Base-by-base conservation (phyloP, 768 basidiomycete genomes). In the Lentinula guzmanii region DNA sequence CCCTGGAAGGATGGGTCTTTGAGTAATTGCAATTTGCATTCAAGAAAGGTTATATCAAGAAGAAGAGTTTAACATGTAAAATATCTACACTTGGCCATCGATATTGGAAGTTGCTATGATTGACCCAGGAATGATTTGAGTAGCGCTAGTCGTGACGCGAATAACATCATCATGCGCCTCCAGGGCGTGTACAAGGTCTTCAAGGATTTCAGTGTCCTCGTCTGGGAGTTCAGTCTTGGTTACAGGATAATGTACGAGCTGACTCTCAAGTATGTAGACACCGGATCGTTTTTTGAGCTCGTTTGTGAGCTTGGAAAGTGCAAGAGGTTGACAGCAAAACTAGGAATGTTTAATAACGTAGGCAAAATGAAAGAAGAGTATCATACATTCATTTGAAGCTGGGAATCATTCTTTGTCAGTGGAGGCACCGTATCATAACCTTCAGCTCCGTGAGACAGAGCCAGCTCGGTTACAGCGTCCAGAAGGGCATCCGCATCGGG, bases 1-100 rank as follows among this genome's bases (percentile, higher is more conserved):
- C 82, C 65, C 74, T 84, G 70, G 84, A 84, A 69, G 68, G 77
- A 64, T 90, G 91, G 90, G 79, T 95, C 74, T 92, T 87, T 73
- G 93, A 95, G 83, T 88, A 82, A 78, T 59, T 28, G 41, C 28
- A 41, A 13, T 11, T 58, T 18, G 24, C 43, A 35, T 51, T 37
- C 18, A 18, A 8, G 13, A n/a, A 41, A 18, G 37, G 5, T 13
- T 8, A 39, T 39, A 56, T 43, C 13, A 13, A 48, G 31, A 39
- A 37, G n/a, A 58, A 43, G 50, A 24, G 5, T 10, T 35, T 5
- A 58, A 4, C 13, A 31, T 53, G 60, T 61, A 52, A 46, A 54
- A 50, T 42, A 21, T 39, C 18, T 18, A 16, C 43, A 28, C 24
- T 18, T 11, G 16, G 57, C 41, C 37, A 51, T 60, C 48, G 59